Conservation (phyloP, 1,284 basidiomycete species). For the Cryptococcus sp. region DNA sequence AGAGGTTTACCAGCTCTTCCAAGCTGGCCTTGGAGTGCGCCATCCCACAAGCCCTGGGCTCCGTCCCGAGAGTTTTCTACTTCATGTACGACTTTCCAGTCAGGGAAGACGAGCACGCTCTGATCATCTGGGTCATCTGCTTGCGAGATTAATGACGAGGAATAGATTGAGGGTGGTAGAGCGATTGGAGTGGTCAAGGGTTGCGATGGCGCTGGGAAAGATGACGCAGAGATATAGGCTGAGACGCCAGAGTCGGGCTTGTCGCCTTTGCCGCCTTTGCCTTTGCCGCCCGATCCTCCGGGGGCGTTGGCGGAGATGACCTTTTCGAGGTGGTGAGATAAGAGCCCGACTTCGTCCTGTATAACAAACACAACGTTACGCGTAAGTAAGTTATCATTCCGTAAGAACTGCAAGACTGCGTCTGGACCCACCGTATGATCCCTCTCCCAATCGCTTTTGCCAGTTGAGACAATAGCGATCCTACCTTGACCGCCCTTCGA, state of each 20-base stretch:
- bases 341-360: conserved; percentile 26
- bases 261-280: background rate
- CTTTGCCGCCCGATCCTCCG: background rate
- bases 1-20: conserved; percentile 34
- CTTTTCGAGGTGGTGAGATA: conserved; percentile 29
- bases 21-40: conserved; percentile 62
- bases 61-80: conserved; percentile 65
- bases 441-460: conserved; percentile 78
- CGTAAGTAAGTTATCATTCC: background rate
- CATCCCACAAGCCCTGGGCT: conserved; percentile 68
- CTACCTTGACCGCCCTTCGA: conserved; percentile 78
- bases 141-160: conserved; percentile 80
- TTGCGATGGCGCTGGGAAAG: conserved; percentile 32
- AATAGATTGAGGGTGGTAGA: conserved; percentile 61
- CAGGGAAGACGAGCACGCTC: conserved; percentile 82
- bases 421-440: conserved; percentile 62
- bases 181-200: conserved; percentile 21
- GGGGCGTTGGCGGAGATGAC: conserved; percentile 18
- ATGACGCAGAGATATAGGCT: conserved; percentile 38
- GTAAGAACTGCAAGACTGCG: background rate
- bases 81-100: conserved; percentile 77
- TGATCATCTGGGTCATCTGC: conserved; percentile 63
- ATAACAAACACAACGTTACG: background rate
- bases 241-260: conserved; percentile 37
- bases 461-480: conserved; percentile 82